A percentile compares a stretch with the other conserved stretches of the same genome.
Evolutionary conservation across 2,329 filamentous ascomycete genomes (phyloP).

Genomic region (Talaromyces sp.): DNA sequence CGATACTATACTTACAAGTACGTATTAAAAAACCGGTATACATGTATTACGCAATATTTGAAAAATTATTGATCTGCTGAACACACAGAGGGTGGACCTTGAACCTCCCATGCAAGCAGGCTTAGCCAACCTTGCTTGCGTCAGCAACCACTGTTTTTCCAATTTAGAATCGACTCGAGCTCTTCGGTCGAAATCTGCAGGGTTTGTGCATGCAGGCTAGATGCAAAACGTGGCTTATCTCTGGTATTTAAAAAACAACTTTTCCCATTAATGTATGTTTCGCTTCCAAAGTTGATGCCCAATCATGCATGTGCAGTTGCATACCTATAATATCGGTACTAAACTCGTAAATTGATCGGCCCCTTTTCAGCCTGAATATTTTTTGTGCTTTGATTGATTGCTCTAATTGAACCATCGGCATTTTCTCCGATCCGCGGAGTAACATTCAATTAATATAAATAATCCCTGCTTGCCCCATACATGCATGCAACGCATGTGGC

Average conservation of each 20-base stretch:
- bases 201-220: background rate
- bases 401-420: background rate
- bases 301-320: too few species aligned
- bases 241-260: too few species aligned
- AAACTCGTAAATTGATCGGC: background rate
- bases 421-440: background rate
- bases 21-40: background rate
- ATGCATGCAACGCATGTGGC: background rate
- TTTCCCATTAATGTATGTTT: too few species aligned
- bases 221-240: background rate
- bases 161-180: background rate
- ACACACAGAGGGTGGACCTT: background rate
- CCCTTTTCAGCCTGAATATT: background rate
- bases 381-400: background rate
- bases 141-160: background rate
- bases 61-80: background rate
- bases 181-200: too few species aligned
- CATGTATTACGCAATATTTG: background rate
- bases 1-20: background rate
- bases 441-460: background rate
- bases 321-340: background rate
- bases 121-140: background rate
- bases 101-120: background rate
- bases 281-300: too few species aligned
- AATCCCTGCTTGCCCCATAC: background rate